Conservation (phyloP, 2,329 filamentous ascomycete species). For the Aspergillus texensis region DNA sequence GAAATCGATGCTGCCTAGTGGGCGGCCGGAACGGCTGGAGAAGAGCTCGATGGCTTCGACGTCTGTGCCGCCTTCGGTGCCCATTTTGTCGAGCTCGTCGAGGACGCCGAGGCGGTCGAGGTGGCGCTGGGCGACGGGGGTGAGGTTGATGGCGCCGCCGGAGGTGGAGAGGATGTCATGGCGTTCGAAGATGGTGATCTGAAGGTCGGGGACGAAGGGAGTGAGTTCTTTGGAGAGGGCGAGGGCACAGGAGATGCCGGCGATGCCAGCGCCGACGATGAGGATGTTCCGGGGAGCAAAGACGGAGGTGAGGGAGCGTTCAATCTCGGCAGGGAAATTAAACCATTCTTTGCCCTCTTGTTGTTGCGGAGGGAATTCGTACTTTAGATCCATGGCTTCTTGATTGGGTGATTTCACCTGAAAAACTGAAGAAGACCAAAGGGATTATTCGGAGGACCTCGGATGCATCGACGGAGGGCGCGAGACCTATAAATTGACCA, state of each 20-base stretch:
- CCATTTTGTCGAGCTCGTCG: slow-evolving; percentile 40
- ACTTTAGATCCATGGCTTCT: slow-evolving; percentile 10
- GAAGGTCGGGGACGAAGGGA: slow-evolving; percentile 35
- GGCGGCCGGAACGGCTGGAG: slow-evolving; percentile 42
- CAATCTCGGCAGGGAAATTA: slow-evolving; percentile 6
- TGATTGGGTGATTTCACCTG: background rate
- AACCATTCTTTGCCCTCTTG: slow-evolving; percentile 13
- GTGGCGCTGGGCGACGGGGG: slow-evolving; percentile 48
- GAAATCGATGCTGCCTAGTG: slow-evolving; percentile 44
- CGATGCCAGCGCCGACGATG: slow-evolving; percentile 39
- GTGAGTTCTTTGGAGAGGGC: slow-evolving; percentile 36
- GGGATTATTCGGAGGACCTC: background rate
- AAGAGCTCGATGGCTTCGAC: slow-evolving; percentile 46
- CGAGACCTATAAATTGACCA: background rate
- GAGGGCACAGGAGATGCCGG: slow-evolving; percentile 37
- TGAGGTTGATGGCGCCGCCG: slow-evolving; percentile 49
- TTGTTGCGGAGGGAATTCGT: slow-evolving; percentile 8
- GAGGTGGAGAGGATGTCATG: slow-evolving; percentile 45
- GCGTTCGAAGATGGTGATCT: slow-evolving; percentile 45
- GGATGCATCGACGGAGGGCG: slow-evolving; percentile 1
- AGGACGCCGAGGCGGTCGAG: slow-evolving; percentile 47
- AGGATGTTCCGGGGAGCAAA: slow-evolving; percentile 30
- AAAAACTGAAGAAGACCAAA: background rate
- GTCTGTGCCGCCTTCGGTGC: slow-evolving; percentile 42
- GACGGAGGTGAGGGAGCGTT: slow-evolving; percentile 12